These are phyloP conservation scores for Eutypa lata DNA, from an alignment of 2,329 filamentous ascomycete species.

Conservation along the genomic window DNA sequence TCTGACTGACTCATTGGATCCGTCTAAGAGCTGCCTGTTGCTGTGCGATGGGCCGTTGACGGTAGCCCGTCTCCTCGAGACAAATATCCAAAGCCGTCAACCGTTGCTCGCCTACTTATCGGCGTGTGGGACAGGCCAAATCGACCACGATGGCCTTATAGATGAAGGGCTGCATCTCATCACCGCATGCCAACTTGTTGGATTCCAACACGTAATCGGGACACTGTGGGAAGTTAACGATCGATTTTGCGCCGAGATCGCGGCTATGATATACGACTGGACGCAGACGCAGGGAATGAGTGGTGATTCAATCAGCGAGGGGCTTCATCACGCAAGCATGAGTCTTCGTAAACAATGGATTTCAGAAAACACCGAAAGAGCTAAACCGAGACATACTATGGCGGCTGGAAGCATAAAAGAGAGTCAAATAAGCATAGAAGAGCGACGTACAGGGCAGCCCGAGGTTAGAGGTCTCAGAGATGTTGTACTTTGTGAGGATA, in stretches of 20 bases:
- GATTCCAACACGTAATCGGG: slow-evolving; percentile 36
- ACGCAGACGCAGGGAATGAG: too few relatives aligned
- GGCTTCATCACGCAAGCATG: too few relatives aligned
- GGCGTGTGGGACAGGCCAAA: slow-evolving; percentile 31
- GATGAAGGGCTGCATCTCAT: slow-evolving; percentile 38
- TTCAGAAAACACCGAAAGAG: too few relatives aligned
- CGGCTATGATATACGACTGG: too few relatives aligned
- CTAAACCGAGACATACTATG: too few relatives aligned
- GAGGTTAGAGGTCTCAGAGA: too few relatives aligned
- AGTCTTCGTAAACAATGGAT: too few relatives aligned
- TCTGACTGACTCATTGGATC: slow-evolving; percentile 20
- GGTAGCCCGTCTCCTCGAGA: slow-evolving; percentile 11
- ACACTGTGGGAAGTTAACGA: not conserved
- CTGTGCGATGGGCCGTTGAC: slow-evolving; percentile 16
- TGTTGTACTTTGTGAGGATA: too few relatives aligned
- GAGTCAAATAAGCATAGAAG: too few relatives aligned
- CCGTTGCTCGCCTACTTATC: slow-evolving; percentile 38
- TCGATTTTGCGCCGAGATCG: not conserved
- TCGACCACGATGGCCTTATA: slow-evolving; percentile 12
- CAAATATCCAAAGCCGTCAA: slow-evolving; percentile 6
- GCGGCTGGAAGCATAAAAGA: too few relatives aligned
- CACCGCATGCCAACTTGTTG: slow-evolving; percentile 35
- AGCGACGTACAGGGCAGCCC: too few relatives aligned
- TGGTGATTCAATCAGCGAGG: too few relatives aligned
- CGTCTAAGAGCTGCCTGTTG: slow-evolving; percentile 28